A percentile compares a stretch with the other conserved stretches of the same genome.
Evolutionary conservation across 192 early-diverging fungal species (phyloP).

Genomic region (Chytriomyces confervae): DNA sequence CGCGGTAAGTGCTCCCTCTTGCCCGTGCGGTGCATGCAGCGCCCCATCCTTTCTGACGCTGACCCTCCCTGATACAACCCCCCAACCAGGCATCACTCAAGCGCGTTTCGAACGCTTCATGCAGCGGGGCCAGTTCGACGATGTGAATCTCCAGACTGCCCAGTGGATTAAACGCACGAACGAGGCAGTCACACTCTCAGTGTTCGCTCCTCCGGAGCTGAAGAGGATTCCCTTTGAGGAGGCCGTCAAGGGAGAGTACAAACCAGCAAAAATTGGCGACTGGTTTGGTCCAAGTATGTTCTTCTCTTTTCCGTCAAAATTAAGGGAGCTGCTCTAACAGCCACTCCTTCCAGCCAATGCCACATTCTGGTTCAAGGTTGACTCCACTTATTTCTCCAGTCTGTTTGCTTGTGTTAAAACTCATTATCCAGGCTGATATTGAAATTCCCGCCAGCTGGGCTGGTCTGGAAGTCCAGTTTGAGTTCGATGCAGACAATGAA

Average conservation of each 20-base stretch:
- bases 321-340: neutral
- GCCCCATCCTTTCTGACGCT: neutral
- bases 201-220: conserved; percentile 72
- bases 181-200: conserved; percentile 47
- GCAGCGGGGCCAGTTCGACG: conserved; percentile 65
- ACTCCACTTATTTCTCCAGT: neutral
- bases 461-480: conserved; percentile 79
- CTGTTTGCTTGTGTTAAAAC: neutral
- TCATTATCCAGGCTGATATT: conserved; percentile 53
- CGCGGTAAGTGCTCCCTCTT: neutral
- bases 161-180: conserved; percentile 50
- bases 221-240: conserved; percentile 77
- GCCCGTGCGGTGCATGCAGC: neutral
- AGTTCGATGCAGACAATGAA: conserved; percentile 89
- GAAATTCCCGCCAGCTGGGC: conserved; percentile 71
- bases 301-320: neutral
- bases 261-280: conserved; percentile 72
- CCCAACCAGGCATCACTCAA: conserved; percentile 79
- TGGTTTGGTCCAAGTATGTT: conserved; percentile 76
- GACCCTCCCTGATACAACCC: neutral
- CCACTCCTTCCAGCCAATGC: conserved; percentile 26
- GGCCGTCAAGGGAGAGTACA: conserved; percentile 73
- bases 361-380: conserved; percentile 51
- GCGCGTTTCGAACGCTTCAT: conserved; percentile 77
- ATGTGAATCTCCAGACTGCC: conserved; percentile 67